Evolutionary conservation across 169 alveolate genomes (phyloP), one percentile per base, ranked within the genome.

Genomic region (Eimeria necatrix): DNA sequence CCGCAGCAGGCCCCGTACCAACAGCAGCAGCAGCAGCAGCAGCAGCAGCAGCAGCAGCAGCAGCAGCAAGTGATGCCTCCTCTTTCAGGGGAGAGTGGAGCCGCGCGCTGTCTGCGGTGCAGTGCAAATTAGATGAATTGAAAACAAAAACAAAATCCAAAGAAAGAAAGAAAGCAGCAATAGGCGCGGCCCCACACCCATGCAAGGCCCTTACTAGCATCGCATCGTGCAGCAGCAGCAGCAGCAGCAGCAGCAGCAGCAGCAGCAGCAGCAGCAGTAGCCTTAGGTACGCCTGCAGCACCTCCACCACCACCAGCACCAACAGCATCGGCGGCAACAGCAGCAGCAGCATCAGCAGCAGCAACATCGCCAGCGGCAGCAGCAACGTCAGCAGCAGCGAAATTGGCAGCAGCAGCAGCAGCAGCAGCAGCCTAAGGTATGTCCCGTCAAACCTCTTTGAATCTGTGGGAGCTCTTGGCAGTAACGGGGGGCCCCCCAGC

Each of bases 291-390:
- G 14, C 8, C 64, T 9, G 14, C 64, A 8, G 20, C 64, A 56
- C 64, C 64, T 14, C 14, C 64, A 9, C 64, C 64, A 56, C 8
- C 64, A 56, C 64, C 64, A 8, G 8, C 64, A 9, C 64, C 14
- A 9, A 8, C 14, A 9, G 14, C 64, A 56, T 16, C 78, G 16
- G 26, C 46, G 16, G 26, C 9, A 56, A 56, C 64, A 9, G 64
- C 64, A 56, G 64, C 64, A 9, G 48, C 84, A 32, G 48, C 84
- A 73, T 8, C 84, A 73, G 84, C 84, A 73, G 84, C 84, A 32
- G 84, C 84, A 73, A 51, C 84, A 68, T 8, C 78, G 16, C 78
- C 10, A 68, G 78, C 78, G 9, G 26, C 26, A 8, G 20, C 26
- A 10, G 46, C 78, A 68, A n/a, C 26, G 46, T 10, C 78, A 16